Percentiles rank a stretch among this genome's conserved stretches.
Evolutionary conservation across 1,284 basidiomycete species (phyloP).

Genomic region (Ganoderma meredithae): DNA sequence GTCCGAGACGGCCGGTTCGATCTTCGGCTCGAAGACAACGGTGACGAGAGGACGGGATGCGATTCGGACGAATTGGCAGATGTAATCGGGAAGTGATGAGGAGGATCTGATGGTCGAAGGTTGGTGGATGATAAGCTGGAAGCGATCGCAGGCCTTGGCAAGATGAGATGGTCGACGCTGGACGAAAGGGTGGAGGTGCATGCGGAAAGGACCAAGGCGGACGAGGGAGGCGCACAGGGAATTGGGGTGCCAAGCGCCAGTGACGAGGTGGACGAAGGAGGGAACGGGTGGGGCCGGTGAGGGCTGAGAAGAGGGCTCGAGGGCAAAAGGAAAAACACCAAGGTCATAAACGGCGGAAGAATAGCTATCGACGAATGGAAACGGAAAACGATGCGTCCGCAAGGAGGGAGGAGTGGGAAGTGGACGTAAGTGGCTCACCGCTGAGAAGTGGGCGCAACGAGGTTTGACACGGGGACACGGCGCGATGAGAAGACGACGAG

Average conservation of each 20-base stretch:
- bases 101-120: neutral
- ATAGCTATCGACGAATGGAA: neutral
- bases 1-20: neutral
- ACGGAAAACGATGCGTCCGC: neutral
- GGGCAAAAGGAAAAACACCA: neutral
- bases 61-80: neutral
- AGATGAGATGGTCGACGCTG: neutral
- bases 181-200: neutral
- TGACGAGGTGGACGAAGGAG: neutral
- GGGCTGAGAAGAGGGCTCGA: neutral
- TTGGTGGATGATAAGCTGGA: neutral
- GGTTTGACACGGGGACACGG: constrained; percentile 1
- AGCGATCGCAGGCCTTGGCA: neutral
- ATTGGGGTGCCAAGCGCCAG: too few relatives aligned
- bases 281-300: neutral
- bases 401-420: neutral
- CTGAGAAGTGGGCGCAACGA: neutral
- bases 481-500: constrained; percentile 2
- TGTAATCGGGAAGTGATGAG: neutral
- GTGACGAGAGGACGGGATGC: neutral
- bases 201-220: neutral
- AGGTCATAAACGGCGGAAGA: neutral
- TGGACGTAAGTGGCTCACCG: neutral
- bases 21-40: neutral
- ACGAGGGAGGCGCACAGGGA: neutral